Conservation (phyloP, 306 rosid species). For the Corylus avellana region DNA sequence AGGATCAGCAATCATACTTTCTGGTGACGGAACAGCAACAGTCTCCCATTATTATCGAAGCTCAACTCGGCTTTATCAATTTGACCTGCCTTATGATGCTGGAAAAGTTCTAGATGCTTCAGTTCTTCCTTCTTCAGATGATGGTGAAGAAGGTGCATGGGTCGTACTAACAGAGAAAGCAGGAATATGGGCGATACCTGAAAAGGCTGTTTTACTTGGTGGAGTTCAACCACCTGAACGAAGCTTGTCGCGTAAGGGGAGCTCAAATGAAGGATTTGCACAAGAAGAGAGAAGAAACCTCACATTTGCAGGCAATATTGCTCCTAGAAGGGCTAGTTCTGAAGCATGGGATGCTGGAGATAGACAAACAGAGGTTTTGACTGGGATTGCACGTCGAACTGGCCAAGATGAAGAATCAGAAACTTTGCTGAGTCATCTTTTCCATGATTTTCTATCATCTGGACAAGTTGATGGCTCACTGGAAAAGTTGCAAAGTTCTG, state of each 20-base stretch:
- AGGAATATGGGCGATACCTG: conserved; percentile 98
- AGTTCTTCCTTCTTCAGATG: conserved; percentile 78
- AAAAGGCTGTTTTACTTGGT: conserved; percentile 90
- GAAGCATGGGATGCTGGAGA: conserved; percentile 84
- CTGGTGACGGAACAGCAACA: conserved; percentile 93
- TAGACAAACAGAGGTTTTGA: conserved; percentile 53
- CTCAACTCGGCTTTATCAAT: conserved; percentile 77
- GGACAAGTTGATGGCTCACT: conserved; percentile 74
- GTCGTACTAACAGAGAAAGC: conserved; percentile 94
- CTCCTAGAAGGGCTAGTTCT: conserved; percentile 74
- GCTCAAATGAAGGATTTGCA: conserved; percentile 87
- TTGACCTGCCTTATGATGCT: conserved; percentile 95
- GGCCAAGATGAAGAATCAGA: conserved; percentile 94
- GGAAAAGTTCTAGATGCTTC: conserved; percentile 99
- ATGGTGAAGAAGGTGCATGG: conserved; percentile 92
- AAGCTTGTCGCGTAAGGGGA: conserved; percentile 94
- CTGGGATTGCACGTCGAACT: conserved; percentile 65
- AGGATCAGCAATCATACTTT: conserved; percentile 82
- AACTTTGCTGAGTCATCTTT: conserved; percentile 74
- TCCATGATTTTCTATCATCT: conserved; percentile 74
- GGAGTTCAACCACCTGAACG: conserved; percentile 98
- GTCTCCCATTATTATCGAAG: conserved; percentile 77
- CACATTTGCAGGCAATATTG: conserved; percentile 57
- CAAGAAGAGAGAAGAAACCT: conserved; percentile 81
- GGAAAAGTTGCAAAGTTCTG: conserved; percentile 72